Evolutionary conservation across 2,329 filamentous ascomycete species (phyloP).

Genomic region (Calonectria montana): DNA sequence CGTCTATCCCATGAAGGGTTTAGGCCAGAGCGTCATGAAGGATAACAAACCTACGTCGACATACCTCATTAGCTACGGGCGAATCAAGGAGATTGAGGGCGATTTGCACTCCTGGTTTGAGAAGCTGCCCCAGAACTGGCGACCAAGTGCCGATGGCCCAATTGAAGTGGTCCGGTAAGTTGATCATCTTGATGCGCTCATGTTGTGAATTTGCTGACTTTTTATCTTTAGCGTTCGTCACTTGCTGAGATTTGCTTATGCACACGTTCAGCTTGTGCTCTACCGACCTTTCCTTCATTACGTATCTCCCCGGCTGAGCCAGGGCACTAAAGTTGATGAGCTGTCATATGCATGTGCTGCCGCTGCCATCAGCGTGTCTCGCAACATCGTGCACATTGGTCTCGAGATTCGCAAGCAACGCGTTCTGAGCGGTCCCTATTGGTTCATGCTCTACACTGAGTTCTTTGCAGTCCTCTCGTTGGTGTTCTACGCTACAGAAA

Average conservation of each 20-base stretch:
- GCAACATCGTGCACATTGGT: conserved; percentile 84
- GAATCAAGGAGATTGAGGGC: conserved; percentile 73
- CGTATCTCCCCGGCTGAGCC: conserved; percentile 72
- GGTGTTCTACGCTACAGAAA: conserved; percentile 84
- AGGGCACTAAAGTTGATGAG: conserved; percentile 73
- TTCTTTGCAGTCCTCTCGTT: conserved; percentile 85
- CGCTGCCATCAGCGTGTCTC: conserved; percentile 70
- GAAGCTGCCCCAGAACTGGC: conserved; percentile 78
- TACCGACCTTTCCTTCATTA: conserved; percentile 89
- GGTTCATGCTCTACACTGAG: conserved; percentile 87
- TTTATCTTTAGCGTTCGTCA: conserved; percentile 69
- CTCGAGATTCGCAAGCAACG: conserved; percentile 81
- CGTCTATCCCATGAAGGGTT: conserved; percentile 72
- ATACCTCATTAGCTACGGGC: conserved; percentile 72
- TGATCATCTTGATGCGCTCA: background rate
- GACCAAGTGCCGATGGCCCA: conserved; percentile 81
- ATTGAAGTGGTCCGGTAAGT: conserved; percentile 81
- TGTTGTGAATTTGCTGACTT: conserved; percentile 18
- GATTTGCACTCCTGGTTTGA: conserved; percentile 74
- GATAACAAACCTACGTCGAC: conserved; percentile 58
- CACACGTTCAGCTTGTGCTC: conserved; percentile 84
- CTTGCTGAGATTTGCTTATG: conserved; percentile 81
- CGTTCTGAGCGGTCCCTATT: conserved; percentile 83
- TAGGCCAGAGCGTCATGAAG: conserved; percentile 59
- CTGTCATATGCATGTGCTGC: conserved; percentile 80